Conservation (phyloP, 2,329 filamentous ascomycete species). For the Colletotrichum truncatum region DNA sequence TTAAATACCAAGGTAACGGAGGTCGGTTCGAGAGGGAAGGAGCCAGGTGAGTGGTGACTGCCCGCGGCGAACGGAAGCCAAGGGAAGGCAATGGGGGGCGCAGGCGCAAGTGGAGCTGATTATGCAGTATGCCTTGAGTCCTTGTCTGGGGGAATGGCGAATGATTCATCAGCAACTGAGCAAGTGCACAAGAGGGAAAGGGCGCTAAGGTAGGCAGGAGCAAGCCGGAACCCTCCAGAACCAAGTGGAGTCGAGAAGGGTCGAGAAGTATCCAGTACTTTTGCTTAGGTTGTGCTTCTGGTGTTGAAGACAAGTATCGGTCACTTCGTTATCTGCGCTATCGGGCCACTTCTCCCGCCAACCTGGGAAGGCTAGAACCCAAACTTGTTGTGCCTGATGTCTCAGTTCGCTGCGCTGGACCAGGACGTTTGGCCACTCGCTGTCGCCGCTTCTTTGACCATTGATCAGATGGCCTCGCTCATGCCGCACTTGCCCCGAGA, state of each 20-base stretch:
- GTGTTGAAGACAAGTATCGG: neutral
- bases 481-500: slow-evolving; percentile 10
- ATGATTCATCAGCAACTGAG: slow-evolving; percentile 49
- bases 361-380: slow-evolving; percentile 26
- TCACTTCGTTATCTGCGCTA: slow-evolving; percentile 6
- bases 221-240: slow-evolving; percentile 50
- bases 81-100: slow-evolving; percentile 20
- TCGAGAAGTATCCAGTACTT: slow-evolving; percentile 5
- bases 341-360: neutral
- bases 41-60: slow-evolving; percentile 21
- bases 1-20: slow-evolving; percentile 16
- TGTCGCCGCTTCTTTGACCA: slow-evolving; percentile 29
- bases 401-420: slow-evolving; percentile 23
- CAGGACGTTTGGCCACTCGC: slow-evolving; percentile 22
- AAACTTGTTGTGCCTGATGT: slow-evolving; percentile 23
- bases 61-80: slow-evolving; percentile 26
- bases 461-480: slow-evolving; percentile 30
- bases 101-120: slow-evolving; percentile 36
- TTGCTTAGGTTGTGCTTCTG: fast-evolving
- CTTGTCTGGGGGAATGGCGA: slow-evolving; percentile 33
- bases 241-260: slow-evolving; percentile 17
- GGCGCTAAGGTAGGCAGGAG: slow-evolving; percentile 25
- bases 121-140: slow-evolving; percentile 29
- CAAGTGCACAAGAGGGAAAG: slow-evolving; percentile 6
- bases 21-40: slow-evolving; percentile 13